Base-by-base conservation (phyloP, 2,329 filamentous ascomycete species). In the Aspergillus sp. region DNA sequence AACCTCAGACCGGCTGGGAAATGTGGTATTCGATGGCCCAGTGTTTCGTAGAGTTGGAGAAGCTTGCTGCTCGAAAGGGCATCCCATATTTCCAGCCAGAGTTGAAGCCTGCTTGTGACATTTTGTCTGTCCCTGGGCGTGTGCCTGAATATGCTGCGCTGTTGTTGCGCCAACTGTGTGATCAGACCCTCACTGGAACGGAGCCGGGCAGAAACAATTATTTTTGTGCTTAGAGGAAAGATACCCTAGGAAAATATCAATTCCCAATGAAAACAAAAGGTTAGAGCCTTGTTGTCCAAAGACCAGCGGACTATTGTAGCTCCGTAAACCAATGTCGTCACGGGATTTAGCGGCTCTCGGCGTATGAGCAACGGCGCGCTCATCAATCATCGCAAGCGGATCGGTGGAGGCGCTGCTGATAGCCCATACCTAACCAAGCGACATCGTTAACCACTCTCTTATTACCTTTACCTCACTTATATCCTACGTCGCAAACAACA, bases 321-420 rank as follows among this genome's bases (percentile, higher is more conserved):
- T 41, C 34, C 34, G 34, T 13, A 41, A 41, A 41, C 9, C 31
- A 15, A 41, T 41, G 34, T 13, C 34, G 19, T 57, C 55, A 57
- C 55, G 55, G 34, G 55, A 51, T 31, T 30, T 11, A 34, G n/a
- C 11, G 15, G 47, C 7, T 57, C 54, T 57, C 45, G 34, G 47
- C 47, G 23, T 17, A 25, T 50, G 19, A 25, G 22, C 22, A 19
- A 19, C 19, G 19, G 19, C 22, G 23, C 22, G 28, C 34, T 50
- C 47, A 50, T 50, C 47, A 17, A 50, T 50, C 17, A 50, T 23
- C 47, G 23, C 23, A 9, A 47, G 45, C 45, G 23, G 45, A 50
- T 23, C 23, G 28, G 47, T 50, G 23, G 47, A 50, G 47, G 47
- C 15, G 45, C 45, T 19, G 11, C 34, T 41, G 4, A 15, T 41